Conservation (phyloP, 495 filamentous ascomycete species). For the Trichocladium antarcticum region DNA sequence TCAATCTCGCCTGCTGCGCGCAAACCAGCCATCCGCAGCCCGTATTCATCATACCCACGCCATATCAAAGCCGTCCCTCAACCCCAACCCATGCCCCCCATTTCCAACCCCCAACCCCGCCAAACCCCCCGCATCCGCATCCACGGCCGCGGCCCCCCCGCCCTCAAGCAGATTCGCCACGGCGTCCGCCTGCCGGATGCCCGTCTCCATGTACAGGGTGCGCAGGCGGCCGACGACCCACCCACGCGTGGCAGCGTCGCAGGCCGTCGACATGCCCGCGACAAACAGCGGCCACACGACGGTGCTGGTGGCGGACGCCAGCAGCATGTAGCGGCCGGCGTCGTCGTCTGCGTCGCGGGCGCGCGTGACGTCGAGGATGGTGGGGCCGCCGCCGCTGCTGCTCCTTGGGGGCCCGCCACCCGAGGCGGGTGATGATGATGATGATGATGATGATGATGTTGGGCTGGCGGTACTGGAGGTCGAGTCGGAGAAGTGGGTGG, state of each 20-base stretch:
- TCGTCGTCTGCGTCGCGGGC: conserved; percentile 20
- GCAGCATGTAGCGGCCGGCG: conserved; percentile 25
- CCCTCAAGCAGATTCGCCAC: conserved; percentile 24
- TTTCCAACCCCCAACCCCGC: background rate
- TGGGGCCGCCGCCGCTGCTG: conserved; percentile 13
- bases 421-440: background rate
- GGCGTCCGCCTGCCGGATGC: conserved; percentile 26
- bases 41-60: conserved; percentile 2
- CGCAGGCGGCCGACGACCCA: conserved; percentile 25
- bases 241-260: conserved; percentile 18
- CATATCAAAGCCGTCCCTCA: conserved; percentile 6
- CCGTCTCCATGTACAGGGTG: conserved; percentile 27
- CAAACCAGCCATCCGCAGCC: no score
- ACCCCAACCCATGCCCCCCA: conserved; percentile 3
- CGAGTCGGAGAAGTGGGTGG: conserved; percentile 16
- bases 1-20: no score
- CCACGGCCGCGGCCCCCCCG: conserved; percentile 2
- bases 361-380: conserved; percentile 24
- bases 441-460: background rate
- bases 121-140: background rate
- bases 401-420: background rate
- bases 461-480: conserved; percentile 9
- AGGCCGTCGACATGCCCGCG: conserved; percentile 29
- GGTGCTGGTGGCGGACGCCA: conserved; percentile 28
- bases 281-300: conserved; percentile 32